Percentiles rank a stretch among this genome's conserved stretches.
phyloP scores from a whole-genome alignment of 2,329 filamentous ascomycete species.

The Fusarium sororula region DNA sequence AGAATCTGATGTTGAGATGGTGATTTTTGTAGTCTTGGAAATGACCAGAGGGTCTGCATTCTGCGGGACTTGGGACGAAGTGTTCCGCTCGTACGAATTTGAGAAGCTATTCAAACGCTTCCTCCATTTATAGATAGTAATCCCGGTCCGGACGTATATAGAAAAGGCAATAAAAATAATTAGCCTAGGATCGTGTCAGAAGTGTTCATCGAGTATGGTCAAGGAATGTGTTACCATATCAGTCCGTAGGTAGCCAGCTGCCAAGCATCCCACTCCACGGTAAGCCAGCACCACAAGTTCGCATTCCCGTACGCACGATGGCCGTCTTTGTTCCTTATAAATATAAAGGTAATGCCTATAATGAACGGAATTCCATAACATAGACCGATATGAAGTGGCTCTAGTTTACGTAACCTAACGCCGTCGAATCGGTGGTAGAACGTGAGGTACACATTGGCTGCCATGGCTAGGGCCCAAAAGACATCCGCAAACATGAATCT shows the following conservation, averaged over 20 bases:
- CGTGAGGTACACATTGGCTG: constrained; percentile 2
- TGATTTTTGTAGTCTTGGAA: constrained; percentile 4
- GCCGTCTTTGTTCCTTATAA: background rate
- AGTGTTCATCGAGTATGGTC: background rate
- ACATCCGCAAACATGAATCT: constrained; percentile 19
- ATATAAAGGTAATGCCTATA: background rate
- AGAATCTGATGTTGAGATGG: background rate
- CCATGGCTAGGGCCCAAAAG: constrained; percentile 16
- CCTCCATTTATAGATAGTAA: constrained; percentile 13
- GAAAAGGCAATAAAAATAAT: background rate
- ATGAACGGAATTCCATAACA: constrained; percentile 7
- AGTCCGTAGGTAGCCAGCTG: constrained; percentile 16
- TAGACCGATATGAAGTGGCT: background rate
- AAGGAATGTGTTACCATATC: constrained; percentile 1
- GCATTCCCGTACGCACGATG: constrained; percentile 1
- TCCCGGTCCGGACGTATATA: background rate
- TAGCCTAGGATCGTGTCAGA: background rate
- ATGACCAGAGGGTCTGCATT: background rate
- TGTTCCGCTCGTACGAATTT: background rate
- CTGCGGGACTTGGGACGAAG: background rate
- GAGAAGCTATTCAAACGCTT: background rate
- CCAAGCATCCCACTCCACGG: constrained; percentile 15
- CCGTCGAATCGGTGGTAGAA: constrained; percentile 10
- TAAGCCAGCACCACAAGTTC: constrained; percentile 16
- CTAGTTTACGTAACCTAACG: background rate